Conservation (phyloP, 805 yeast species). For the Pichia nanzhaoensis region DNA sequence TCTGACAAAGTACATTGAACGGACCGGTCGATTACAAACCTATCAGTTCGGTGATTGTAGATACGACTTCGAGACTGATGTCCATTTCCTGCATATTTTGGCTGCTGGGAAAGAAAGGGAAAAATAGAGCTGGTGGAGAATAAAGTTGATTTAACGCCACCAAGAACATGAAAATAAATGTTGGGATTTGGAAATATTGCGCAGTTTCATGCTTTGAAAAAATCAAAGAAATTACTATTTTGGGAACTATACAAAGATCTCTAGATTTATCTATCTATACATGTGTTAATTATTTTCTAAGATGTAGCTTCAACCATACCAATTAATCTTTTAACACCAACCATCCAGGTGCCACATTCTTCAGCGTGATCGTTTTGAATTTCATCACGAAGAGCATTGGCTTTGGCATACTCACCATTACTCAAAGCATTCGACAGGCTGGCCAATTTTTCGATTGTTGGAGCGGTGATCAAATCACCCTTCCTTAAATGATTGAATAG, state of each 20-base stretch:
- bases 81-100: background rate
- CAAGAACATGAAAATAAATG: background rate
- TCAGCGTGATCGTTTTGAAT: slow-evolving; percentile 58
- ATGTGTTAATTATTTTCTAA: background rate
- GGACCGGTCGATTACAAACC: slow-evolving; percentile 4
- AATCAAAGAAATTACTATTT: background rate
- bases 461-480: slow-evolving; percentile 54
- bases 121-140: background rate
- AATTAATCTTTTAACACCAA: slow-evolving; percentile 83
- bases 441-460: slow-evolving; percentile 47
- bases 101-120: background rate
- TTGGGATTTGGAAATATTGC: too few species aligned
- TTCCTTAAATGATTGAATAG: slow-evolving; percentile 74
- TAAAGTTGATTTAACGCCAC: background rate
- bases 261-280: background rate
- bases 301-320: slow-evolving; percentile 52
- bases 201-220: background rate
- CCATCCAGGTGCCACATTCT: slow-evolving; percentile 88
- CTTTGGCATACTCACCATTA: slow-evolving; percentile 49
- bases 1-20: too few species aligned
- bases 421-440: slow-evolving; percentile 45
- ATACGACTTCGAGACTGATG: background rate
- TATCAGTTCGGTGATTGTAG: slow-evolving; percentile 8
- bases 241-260: background rate
- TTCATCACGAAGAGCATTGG: slow-evolving; percentile 47